Evolutionary conservation across 106 monocot genomes (phyloP).

Genomic region (Acanthochlamys bracteata): DNA sequence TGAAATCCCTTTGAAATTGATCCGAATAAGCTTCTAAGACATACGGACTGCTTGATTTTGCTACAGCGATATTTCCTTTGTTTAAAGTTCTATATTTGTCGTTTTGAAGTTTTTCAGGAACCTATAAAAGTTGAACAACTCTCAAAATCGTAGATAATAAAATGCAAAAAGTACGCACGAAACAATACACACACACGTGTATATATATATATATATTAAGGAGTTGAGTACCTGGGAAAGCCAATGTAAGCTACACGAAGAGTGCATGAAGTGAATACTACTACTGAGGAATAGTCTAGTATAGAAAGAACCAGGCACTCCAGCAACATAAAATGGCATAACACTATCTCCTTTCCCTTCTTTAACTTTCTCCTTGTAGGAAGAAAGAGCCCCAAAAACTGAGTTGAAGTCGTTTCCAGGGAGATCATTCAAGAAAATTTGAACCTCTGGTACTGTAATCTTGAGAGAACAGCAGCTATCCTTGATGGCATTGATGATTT

Average conservation of each 20-base stretch:
- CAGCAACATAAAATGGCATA: slow-evolving; percentile 12
- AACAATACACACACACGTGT: no score
- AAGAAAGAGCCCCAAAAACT: slow-evolving; percentile 1
- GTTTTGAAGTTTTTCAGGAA: no score
- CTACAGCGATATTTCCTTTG: no score
- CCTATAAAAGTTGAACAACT: no score
- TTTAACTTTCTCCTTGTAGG: not conserved
- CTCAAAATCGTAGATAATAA: no score
- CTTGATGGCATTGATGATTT: slow-evolving; percentile 10
- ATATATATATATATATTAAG: no score
- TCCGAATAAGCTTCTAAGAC: no score
- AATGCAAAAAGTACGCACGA: no score
- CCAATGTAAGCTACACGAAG: slow-evolving; percentile 32
- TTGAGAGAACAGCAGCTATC: not conserved
- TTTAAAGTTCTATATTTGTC: no score
- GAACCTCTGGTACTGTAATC: slow-evolving; percentile 14
- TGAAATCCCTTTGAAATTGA: no score
- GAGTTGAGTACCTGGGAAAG: slow-evolving; percentile 28
- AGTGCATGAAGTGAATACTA: slow-evolving; percentile 43
- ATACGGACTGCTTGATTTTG: no score
- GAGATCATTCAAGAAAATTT: slow-evolving; percentile 30
- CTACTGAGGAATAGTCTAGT: slow-evolving; percentile 22
- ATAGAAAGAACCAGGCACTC: slow-evolving; percentile 39
- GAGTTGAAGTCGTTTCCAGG: slow-evolving; percentile 43
- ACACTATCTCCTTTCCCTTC: no score